Percentiles rank a stretch among this genome's conserved stretches.
Conservation (phyloP, 441 rosid species). For the Macaranga tanarius region DNA sequence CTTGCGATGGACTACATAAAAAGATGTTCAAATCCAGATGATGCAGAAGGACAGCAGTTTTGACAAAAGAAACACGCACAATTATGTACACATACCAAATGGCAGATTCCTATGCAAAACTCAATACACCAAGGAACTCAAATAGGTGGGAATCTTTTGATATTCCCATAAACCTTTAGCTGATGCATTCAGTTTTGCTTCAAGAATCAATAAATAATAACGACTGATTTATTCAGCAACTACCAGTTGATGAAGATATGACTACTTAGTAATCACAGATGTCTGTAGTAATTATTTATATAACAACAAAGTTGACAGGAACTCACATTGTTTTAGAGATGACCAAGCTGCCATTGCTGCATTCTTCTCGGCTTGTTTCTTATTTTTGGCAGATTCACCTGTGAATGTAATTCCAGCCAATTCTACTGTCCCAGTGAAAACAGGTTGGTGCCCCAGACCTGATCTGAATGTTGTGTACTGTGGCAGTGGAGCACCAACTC, state of each 20-base stretch:
- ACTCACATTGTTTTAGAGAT: conserved; percentile 86
- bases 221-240: neutral
- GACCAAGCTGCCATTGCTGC: conserved; percentile 99
- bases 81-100: neutral
- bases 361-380: conserved; percentile 98
- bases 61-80: neutral
- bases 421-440: conserved; percentile 88
- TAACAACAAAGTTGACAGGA: conserved; percentile 3
- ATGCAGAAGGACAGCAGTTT: neutral
- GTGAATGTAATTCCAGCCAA: conserved; percentile 84
- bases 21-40: too few species aligned
- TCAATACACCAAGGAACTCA: neutral
- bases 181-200: neutral
- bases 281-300: neutral
- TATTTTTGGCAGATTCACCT: conserved; percentile 90
- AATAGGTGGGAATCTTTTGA: neutral
- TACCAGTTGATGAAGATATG: neutral
- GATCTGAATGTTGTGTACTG: conserved; percentile 82
- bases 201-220: neutral
- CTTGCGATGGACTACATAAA: neutral
- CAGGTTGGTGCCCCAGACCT: conserved; percentile 95
- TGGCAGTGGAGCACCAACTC: conserved; percentile 92
- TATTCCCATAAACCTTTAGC: neutral
- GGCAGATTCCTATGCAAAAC: neutral
- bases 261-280: neutral